Evolutionary conservation across 2,329 filamentous ascomycete genomes (phyloP), one percentile per base, ranked within the genome.

Genomic region (Capronia epimyces): DNA sequence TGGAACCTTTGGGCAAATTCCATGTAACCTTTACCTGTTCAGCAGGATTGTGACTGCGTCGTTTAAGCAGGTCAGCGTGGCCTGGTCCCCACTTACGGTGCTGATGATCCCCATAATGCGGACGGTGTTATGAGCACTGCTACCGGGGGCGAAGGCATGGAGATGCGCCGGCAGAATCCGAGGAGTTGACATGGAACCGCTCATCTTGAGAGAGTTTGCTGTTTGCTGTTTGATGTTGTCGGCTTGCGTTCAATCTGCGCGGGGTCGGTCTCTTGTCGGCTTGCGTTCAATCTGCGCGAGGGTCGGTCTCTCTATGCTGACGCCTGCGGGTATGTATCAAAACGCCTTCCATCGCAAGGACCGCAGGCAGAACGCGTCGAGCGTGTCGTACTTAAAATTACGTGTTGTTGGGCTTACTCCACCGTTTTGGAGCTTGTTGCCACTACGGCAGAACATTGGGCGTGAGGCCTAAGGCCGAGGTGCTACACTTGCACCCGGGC

Each of bases 61-160:
- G 21, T 58, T 62, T 2, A 75, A 84, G 4, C 88, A 84, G 50
- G 95, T 89, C 24, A 97, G 79, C 4, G 82, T 81, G 0, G 89
- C 91, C 44, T 80, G 79, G 46, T 93, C 87, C 60, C 90, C 90
- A 45, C 84, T 83, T 20, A 97, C 76, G 63, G 93, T 84, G 3
- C 81, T 79, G 41, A 97, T 89, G 63, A 86, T 89, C 63, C 93
- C 93, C 3, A 95, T 77, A 49, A 97, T 76, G 62, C 89, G 89
- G 56, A 97, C 87, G 56, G 86, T 87, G 59, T 81, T 73, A n/a
- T 49, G 42, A 65, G 79, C 70, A 43, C 72, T 69, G 50, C 62
- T 61, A 41, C 67, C 79, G 60, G 77, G 76, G 59, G 83, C 76
- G 72, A 90, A 95, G 64, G 77, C 77, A 66, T 89, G 81, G 51